Base-by-base conservation (phyloP, 2,329 filamentous ascomycete species). In the Neoarthrinium moseri region DNA sequence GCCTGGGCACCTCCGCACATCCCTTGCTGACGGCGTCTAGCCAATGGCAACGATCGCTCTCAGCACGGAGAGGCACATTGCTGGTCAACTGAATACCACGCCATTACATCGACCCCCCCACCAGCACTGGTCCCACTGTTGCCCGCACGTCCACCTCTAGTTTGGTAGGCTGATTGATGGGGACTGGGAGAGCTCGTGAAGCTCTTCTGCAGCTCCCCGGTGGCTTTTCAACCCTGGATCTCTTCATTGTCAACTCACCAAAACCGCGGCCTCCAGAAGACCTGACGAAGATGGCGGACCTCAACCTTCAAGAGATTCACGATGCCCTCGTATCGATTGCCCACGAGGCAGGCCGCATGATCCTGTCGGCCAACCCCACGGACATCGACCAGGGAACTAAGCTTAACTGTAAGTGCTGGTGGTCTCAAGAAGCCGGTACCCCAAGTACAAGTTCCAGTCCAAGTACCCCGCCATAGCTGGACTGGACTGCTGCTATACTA, bases 301-400 rank as follows among this genome's bases (percentile, higher is more conserved):
- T 84, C 53, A 73, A 86, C 58, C 70, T 86, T 42, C 72, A 83
- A 58, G 74, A 78, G 42, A 73, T 87, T 51, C 82, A 80, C 54
- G 79, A 86, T 64, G 75, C 75, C 41, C 70, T 87, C 51, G 65
- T 86, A 56, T 61, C 68, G 41, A 68, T 86, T 46, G 83, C 83
- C 60, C 75, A 78, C 51, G 77, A 80, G 64, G 83, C 83, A n/a
- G 83, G 83, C 53, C 64, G 68, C 46, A 84, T 83, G 78, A 86
- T 86, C 53, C 64, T 81, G 42, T 69, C 71, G 2, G 82, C 83
- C 26, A 81, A 83, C 52, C 81, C 81, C 1, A 74, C 74, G 35
- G 73, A 78, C 54, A 74, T 81, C 33, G 70, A 73, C 43, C 75
- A 73, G 12, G 81, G 73, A 39, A 83, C 76, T 26, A 87, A 87